phyloP scores from a whole-genome alignment of 345 rosid genomes.

The Eutrema japonicum region DNA sequence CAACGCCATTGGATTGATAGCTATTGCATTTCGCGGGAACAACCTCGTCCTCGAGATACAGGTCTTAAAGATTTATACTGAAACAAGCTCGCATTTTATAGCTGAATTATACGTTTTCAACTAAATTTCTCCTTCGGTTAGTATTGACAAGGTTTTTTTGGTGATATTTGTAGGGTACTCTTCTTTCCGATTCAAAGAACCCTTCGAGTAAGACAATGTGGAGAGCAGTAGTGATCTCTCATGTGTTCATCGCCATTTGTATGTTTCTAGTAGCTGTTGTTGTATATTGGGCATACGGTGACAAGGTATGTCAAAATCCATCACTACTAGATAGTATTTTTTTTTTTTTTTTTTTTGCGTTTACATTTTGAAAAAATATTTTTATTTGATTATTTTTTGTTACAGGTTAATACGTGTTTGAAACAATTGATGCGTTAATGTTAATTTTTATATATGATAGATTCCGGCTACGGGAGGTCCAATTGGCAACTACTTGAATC shows the following conservation, averaged over 20 bases:
- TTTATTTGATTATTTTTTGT: background rate
- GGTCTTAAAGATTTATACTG: conserved; percentile 41
- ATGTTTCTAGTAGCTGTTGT: conserved; percentile 63
- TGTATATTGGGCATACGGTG: conserved; percentile 79
- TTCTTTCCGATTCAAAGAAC: conserved; percentile 75
- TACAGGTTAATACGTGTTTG: background rate
- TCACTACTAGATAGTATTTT: background rate
- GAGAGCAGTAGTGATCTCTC: conserved; percentile 66
- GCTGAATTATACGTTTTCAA: background rate
- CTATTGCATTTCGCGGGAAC: conserved; percentile 74
- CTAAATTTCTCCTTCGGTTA: background rate
- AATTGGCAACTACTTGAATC: conserved; percentile 48
- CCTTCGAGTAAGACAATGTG: conserved; percentile 75
- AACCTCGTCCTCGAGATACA: conserved; percentile 77
- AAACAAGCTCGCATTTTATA: background rate
- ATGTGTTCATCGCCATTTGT: conserved; percentile 54
- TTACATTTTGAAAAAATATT: background rate
- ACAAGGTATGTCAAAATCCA: conserved; percentile 38
- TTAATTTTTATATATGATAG: conserved; percentile 36
- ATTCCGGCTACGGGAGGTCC: conserved; percentile 65
- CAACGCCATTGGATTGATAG: conserved; percentile 67
- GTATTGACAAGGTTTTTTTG: background rate
- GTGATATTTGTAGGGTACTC: conserved; percentile 58
- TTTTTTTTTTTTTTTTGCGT: background rate
- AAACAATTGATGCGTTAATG: background rate